Base-by-base conservation (phyloP, 2,329 filamentous ascomycete species). In the Pseudocercospora macadamiae region DNA sequence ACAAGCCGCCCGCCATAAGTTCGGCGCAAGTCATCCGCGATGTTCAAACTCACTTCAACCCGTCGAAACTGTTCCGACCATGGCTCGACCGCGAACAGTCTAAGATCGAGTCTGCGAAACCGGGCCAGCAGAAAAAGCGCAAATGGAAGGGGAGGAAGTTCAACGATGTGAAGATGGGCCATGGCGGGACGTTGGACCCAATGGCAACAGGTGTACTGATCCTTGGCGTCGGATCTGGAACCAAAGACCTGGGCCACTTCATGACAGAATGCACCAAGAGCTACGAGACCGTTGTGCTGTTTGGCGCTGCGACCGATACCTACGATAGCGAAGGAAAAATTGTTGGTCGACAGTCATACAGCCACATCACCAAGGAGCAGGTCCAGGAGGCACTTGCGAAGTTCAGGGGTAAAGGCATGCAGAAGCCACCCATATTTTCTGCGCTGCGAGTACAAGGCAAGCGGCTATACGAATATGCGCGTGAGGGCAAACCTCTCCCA, bases 131-230 rank as follows among this genome's bases (percentile, higher is more conserved):
- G 66, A 81, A 82, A 66, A 83, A 87, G 60, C 75, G 77, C 1
- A 65, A 57, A 47, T 48, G 65, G 83, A 59, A 63, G 23, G 78
- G 78, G 63, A 77, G 76, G 47, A 80, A 82, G 63, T 85, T 83
- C 1, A 73, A 88, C 4, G 85, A 90, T 62, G 88, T 97, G 67
- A 99, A 97, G 80, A 90, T 97, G 70, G 95, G 95, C 30, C 95
- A 99, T 77, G 95, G 95, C 61, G 95, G 95, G 42, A 99, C 95
- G 1, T 83, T 99, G 16, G 95, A 99, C 71, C 95, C 95, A 23
- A 83, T 97, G 69, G 95, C 95, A 7, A 96, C 93, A 1, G 95
- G 95, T 45, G 90, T 99, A 21, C 83, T 99, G 51, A 92, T 97
- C 63, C 82, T 95, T 5, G 95, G 93, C 56, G 82, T 97, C 53